Percentiles rank a stretch among this genome's conserved stretches.
Evolutionary conservation across 139 green algal species (phyloP).

Genomic region (Gonium pectorale): DNA sequence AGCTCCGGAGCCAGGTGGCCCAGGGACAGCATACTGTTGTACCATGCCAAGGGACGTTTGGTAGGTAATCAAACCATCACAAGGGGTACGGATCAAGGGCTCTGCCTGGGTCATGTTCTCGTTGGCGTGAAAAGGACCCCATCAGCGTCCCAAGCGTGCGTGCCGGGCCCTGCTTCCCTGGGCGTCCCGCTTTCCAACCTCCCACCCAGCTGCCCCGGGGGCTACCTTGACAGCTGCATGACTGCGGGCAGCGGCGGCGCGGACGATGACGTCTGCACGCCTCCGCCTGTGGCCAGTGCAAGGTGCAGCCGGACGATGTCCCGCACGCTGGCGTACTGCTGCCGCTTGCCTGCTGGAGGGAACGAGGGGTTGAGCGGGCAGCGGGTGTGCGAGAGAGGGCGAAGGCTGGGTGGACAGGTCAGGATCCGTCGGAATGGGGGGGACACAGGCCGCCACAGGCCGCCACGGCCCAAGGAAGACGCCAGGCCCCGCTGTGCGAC

Average conservation of each 20-base stretch:
- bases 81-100: no score
- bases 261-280: not conserved
- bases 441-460: no score
- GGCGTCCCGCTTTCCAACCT: no score
- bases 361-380: not conserved
- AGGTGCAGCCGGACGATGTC: conserved; percentile 44
- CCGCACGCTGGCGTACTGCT: not conserved
- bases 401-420: no score
- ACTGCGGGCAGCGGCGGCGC: not conserved
- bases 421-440: no score
- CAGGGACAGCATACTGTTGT: conserved; percentile 71
- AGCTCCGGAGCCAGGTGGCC: conserved; percentile 71
- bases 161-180: no score
- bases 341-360: not conserved
- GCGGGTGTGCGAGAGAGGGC: no score
- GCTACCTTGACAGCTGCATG: conserved; percentile 21
- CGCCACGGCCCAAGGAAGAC: no score
- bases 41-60: not conserved
- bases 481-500: no score
- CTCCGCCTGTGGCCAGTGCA: not conserved
- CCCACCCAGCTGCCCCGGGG: not conserved
- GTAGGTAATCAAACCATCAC: not conserved
- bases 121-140: no score
- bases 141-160: no score
- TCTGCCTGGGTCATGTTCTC: no score